Evolutionary conservation across 2,329 filamentous ascomycete genomes (phyloP), one percentile per base, ranked within the genome.

Genomic region (Apiospora aurea): DNA sequence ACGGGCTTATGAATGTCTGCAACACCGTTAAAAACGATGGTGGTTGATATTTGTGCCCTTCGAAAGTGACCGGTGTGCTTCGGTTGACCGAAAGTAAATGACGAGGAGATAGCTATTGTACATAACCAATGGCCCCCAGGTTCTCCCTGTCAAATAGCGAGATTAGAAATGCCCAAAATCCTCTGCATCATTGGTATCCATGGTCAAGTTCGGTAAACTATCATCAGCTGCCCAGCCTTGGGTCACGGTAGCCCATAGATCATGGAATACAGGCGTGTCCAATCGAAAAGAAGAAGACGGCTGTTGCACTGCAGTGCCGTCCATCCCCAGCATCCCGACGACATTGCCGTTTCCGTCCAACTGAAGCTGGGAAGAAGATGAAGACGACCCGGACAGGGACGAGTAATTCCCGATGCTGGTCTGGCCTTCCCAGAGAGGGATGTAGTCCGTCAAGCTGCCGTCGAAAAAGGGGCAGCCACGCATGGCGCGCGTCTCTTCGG

Each of bases 381-480:
- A n/a, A 64, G 29, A 38, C 38, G 57, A 41, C 18, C 29, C 57
- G 38, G 34, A 41, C 10, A 43, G 34, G 21, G 47, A 57, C 38
- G 47, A 26, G 34, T 51, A 41, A 26, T 18, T 29, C 14, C n/a
- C 41, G 14, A 34, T 44, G 24, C 34, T 26, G 72, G 71, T 38
- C 70, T 69, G 69, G 66, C 83, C 83, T 41, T 85, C 83, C 86
- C 86, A 88, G 34, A 82, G 75, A 0, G 83, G 79, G 38, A 87
- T 78, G 67, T 85, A 87, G 44, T 80, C 75, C n/a, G 87, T 83
- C 72, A 88, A 73, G 71, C 82, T 87, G 11, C 83, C 85, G 73
- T 89, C 86, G 53, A 88, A 79, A 84, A 89, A 86, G 18, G 87
- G 87, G 72, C 87, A 89, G 76, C 72, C 69, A 73, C 76, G 47